Conservation (phyloP, 305 asterid genomes). For the Plantago coronopus region DNA sequence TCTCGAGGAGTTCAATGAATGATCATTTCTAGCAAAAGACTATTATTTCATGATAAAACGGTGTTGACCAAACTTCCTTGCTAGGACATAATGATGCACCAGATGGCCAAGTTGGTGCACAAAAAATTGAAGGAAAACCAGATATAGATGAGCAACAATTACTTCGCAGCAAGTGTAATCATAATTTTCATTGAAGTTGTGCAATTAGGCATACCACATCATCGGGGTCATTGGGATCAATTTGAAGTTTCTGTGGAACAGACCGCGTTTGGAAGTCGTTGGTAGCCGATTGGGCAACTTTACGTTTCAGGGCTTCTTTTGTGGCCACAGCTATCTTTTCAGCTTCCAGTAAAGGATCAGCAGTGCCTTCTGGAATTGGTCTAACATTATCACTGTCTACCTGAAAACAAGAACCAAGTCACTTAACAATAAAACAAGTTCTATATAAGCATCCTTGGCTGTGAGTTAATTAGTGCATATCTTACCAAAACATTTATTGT, state of each 20-base stretch:
- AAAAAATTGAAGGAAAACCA: background rate
- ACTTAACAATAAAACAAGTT: conserved; percentile 1
- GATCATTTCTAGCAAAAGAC: background rate
- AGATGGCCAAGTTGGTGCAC: background rate
- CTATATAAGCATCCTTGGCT: background rate
- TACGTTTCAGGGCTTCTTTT: conserved; percentile 91
- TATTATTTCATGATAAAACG: background rate
- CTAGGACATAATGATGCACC: too few relatives aligned
- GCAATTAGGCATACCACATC: conserved; percentile 72
- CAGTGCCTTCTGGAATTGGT: conserved; percentile 52
- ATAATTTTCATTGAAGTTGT: conserved; percentile 5
- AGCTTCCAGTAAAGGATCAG: conserved; percentile 80
- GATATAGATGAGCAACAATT: background rate
- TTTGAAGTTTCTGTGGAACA: conserved; percentile 82
- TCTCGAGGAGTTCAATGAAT: background rate
- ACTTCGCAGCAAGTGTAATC: background rate
- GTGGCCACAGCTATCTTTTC: conserved; percentile 90
- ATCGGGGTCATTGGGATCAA: conserved; percentile 88
- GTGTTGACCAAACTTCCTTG: background rate
- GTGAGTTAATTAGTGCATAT: background rate
- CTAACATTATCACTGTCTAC: conserved; percentile 93
- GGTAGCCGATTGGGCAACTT: conserved; percentile 80
- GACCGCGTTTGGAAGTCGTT: conserved; percentile 67
- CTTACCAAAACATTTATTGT: background rate
- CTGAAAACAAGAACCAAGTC: conserved; percentile 42